Conservation (phyloP, 2,329 filamentous ascomycete genomes). For the Sphaerulina musiva region DNA sequence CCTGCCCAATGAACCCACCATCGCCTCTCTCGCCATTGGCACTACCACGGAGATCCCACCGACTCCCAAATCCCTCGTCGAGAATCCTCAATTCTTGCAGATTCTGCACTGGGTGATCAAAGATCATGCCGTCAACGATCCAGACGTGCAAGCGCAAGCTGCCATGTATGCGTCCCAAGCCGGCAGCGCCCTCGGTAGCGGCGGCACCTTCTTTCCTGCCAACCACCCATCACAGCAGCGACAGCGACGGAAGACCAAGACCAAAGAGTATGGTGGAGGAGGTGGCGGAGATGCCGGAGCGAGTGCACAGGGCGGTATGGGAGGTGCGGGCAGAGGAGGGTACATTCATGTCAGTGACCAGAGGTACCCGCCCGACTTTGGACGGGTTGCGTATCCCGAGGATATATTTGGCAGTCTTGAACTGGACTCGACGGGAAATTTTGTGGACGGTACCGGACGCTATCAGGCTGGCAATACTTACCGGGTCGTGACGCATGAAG, state of each 20-base stretch:
- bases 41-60: slow-evolving; percentile 50
- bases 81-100: slow-evolving; percentile 51
- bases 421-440: slow-evolving; percentile 52
- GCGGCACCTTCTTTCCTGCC: slow-evolving; percentile 43
- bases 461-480: slow-evolving; percentile 60
- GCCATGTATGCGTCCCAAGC: slow-evolving; percentile 54
- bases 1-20: slow-evolving; percentile 50
- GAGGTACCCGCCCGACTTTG: slow-evolving; percentile 56
- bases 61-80: slow-evolving; percentile 49
- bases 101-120: slow-evolving; percentile 52
- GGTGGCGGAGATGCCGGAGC: slow-evolving; percentile 47
- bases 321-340: slow-evolving; percentile 53
- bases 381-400: slow-evolving; percentile 59
- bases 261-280: slow-evolving; percentile 32
- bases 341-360: slow-evolving; percentile 58
- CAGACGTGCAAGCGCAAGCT: slow-evolving; percentile 52
- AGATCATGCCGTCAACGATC: slow-evolving; percentile 50
- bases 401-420: slow-evolving; percentile 61
- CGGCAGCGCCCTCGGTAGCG: slow-evolving; percentile 49
- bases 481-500: slow-evolving; percentile 53
- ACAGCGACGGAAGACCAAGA: slow-evolving; percentile 17
- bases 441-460: slow-evolving; percentile 50
- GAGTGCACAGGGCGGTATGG: slow-evolving; percentile 53
- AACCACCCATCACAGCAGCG: slow-evolving; percentile 26
- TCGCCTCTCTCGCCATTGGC: slow-evolving; percentile 49